Percentiles rank a stretch among this genome's conserved stretches.
phyloP scores from a whole-genome alignment of 2,329 filamentous ascomycete genomes.

The Orbilia oligospora region DNA sequence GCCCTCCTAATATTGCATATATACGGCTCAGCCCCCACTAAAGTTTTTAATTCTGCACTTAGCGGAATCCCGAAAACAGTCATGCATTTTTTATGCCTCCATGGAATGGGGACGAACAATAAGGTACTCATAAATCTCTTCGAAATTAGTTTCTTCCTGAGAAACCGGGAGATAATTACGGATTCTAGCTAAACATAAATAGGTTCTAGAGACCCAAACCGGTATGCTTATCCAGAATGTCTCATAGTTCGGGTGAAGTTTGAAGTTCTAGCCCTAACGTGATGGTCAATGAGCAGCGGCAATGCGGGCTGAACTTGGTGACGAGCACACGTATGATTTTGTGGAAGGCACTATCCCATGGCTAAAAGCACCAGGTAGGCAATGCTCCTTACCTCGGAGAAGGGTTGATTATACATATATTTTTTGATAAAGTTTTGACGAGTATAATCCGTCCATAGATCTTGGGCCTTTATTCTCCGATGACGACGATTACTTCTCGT shows the following conservation, averaged over 20 bases:
- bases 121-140: background rate
- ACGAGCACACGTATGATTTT: conserved; percentile 47
- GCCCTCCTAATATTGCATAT: no score
- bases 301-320: conserved; percentile 39
- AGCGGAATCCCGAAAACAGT: background rate
- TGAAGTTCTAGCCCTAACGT: background rate
- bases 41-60: background rate
- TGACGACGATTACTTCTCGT: conserved; percentile 48
- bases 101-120: conserved; percentile 37
- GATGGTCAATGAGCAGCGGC: conserved; percentile 26
- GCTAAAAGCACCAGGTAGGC: conserved; percentile 39
- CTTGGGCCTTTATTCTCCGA: conserved; percentile 42
- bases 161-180: background rate
- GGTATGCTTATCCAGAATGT: background rate
- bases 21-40: no score
- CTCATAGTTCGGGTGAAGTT: background rate
- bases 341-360: conserved; percentile 47
- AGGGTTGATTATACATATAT: background rate
- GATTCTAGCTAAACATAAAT: background rate
- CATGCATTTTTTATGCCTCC: conserved; percentile 47
- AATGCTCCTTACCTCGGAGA: background rate
- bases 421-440: background rate
- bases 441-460: conserved; percentile 10
- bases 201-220: conserved; percentile 45
- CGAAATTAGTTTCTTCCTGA: background rate